Evolutionary conservation across 2,329 filamentous ascomycete genomes (phyloP), one percentile per base, ranked within the genome.

Genomic region (Monosporascus cannonballus): DNA sequence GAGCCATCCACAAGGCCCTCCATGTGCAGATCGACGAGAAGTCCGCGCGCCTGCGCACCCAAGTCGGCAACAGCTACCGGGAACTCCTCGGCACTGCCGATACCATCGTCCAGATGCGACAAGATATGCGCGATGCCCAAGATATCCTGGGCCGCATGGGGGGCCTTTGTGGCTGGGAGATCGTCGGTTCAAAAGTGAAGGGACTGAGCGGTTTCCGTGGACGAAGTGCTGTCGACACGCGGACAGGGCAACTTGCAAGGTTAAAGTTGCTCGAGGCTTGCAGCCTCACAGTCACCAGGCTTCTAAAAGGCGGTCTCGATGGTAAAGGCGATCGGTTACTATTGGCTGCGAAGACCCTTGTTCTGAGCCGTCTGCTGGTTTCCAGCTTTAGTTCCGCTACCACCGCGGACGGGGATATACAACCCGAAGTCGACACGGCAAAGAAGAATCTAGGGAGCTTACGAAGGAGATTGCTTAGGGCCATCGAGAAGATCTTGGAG

Each of bases 61-160:
- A 84, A 66, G 83, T 86, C 56, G 83, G 83, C 59, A 77, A 74
- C 54, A 84, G 80, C 64, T 97, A 97, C 71, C 88, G 93, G 60
- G 90, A 94, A 63, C 83, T 97, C 8, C 83, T 97, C 25, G 89
- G 89, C 50, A 96, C 93, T 0, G 93, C 93, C 51, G 92, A 96
- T 71, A 86, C 86, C n/a, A 97, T 97, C 60, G 87, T 96, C 51
- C 81, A 85, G 55, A 96, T 97, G 90, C 87, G 90, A 60, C 72
- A 71, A 39, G 85, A 93, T 66, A 93, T 94, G 73, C 81, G 86
- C 55, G 73, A 76, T 14, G 86, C 90, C 17, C 90, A 96, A 69
- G 74, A 77, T 5, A 81, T 85, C 38, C 77, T 97, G 49, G 80
- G 80, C 17, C 77, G 78, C 54, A 86, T 96, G 73, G 89, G 90